phyloP scores from a whole-genome alignment of 2,329 filamentous ascomycete species.

The Fusarium hostae region DNA sequence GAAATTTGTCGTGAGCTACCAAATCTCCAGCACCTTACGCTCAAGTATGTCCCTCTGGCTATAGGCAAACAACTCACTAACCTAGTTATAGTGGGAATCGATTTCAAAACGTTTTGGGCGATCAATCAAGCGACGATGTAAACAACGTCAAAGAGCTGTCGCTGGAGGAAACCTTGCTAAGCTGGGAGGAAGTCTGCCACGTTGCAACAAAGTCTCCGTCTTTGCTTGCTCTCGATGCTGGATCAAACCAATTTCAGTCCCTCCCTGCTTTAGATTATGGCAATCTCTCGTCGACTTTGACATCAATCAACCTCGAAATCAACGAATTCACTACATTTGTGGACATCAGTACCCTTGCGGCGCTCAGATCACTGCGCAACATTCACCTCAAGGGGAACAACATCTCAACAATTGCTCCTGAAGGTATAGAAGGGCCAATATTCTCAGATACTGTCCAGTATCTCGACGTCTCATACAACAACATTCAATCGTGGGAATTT shows the following conservation, averaged over 20 bases:
- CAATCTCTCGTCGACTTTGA: constrained; percentile 63
- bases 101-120: constrained; percentile 60
- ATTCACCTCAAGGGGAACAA: constrained; percentile 81
- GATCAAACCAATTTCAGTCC: constrained; percentile 66
- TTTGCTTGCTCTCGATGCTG: constrained; percentile 62
- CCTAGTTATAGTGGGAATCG: constrained; percentile 74
- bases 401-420: constrained; percentile 61
- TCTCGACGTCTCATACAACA: constrained; percentile 80
- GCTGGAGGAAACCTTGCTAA: constrained; percentile 73
- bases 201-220: constrained; percentile 64
- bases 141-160: constrained; percentile 67
- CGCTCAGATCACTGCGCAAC: constrained; percentile 64
- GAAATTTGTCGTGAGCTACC: constrained; percentile 77
- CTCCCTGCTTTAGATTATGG: constrained; percentile 58
- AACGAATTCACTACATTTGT: constrained; percentile 73
- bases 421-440: constrained; percentile 49
- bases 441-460: constrained; percentile 69
- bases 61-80: constrained; percentile 28
- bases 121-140: constrained; percentile 55
- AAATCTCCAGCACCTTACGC: constrained; percentile 71
- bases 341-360: constrained; percentile 65
- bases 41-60: constrained; percentile 69
- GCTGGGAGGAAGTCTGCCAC: constrained; percentile 71
- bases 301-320: constrained; percentile 75
- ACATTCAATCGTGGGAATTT: constrained; percentile 76